phyloP scores from a whole-genome alignment of 148 eudicot species.

The Cornus florida region DNA sequence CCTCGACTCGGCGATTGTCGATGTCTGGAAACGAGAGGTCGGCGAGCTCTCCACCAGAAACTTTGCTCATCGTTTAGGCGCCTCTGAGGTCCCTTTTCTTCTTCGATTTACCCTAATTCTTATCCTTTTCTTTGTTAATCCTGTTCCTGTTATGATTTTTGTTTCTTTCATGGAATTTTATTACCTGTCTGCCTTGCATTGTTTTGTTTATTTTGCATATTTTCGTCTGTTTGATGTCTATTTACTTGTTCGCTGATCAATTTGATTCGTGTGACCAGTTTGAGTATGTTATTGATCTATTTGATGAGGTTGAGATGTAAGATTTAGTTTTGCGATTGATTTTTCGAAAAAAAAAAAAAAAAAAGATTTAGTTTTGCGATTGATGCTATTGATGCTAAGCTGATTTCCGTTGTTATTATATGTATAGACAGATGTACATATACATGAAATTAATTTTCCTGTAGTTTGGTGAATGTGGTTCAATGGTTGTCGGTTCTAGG shows the following conservation, averaged over 20 bases:
- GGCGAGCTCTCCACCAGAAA: conserved; percentile 63
- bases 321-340: background rate
- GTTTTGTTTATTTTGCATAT: background rate
- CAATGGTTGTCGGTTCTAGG: background rate
- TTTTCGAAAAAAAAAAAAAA: no score
- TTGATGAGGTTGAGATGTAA: background rate
- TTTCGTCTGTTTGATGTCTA: background rate
- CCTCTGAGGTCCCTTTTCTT: conserved; percentile 61
- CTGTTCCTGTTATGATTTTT: background rate
- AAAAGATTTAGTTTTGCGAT: no score
- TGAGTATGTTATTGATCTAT: background rate
- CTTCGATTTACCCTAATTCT: background rate
- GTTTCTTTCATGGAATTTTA: background rate
- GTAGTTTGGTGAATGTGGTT: background rate
- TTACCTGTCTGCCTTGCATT: background rate
- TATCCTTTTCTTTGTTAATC: background rate
- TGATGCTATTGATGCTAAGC: background rate
- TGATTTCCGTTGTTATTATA: background rate
- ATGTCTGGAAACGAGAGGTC: conserved; percentile 71
- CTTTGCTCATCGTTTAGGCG: conserved; percentile 70
- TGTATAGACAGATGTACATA: background rate
- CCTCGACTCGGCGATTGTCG: conserved; percentile 46
- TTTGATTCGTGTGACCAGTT: background rate
- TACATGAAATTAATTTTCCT: background rate
- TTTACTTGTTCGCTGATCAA: background rate